A percentile compares a stretch with the other conserved stretches of the same genome.
These are phyloP conservation scores for Eutrema salsugineum DNA, from an alignment of 441 rosid genomes.

Conservation along the genomic window DNA sequence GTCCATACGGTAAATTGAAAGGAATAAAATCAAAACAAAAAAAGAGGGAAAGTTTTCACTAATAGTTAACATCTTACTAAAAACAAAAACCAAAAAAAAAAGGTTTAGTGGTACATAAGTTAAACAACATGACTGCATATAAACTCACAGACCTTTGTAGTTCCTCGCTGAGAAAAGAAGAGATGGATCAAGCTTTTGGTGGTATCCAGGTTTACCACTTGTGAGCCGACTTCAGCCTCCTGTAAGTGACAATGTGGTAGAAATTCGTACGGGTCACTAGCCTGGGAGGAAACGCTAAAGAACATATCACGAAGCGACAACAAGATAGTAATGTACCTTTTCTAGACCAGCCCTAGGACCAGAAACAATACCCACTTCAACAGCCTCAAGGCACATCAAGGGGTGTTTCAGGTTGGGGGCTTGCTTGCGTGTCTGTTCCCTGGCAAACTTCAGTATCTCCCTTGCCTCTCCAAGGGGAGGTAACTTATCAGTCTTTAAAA, in stretches of 20 bases:
- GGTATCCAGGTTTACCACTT: slow-evolving; percentile 61
- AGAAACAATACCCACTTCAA: slow-evolving; percentile 84
- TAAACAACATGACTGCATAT: slow-evolving; percentile 10
- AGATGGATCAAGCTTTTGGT: slow-evolving; percentile 87
- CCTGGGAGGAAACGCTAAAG: not conserved
- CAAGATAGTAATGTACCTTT: slow-evolving; percentile 52
- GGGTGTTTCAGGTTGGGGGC: slow-evolving; percentile 93
- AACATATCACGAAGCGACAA: not conserved
- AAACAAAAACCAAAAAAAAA: not conserved
- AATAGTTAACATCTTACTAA: not conserved
- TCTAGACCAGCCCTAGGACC: slow-evolving; percentile 76
- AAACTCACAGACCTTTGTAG: slow-evolving; percentile 67
- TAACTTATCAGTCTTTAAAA: slow-evolving; percentile 76
- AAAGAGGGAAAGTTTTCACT: not conserved
- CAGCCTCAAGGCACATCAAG: slow-evolving; percentile 73
- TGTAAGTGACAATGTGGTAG: slow-evolving; percentile 35
- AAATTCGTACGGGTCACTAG: not conserved
- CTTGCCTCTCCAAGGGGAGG: slow-evolving; percentile 93
- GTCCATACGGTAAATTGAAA: slow-evolving; percentile 13
- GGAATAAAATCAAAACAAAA: not conserved
- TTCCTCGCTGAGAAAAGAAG: slow-evolving; percentile 92
- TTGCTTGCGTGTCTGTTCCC: slow-evolving; percentile 61
- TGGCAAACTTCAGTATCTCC: slow-evolving; percentile 88
- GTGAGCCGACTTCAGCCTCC: slow-evolving; percentile 73
- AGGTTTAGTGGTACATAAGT: not conserved